Evolutionary conservation across 371 early-diverging fungal genomes (phyloP).

Genomic region (Lichtheimia hyalospora): DNA sequence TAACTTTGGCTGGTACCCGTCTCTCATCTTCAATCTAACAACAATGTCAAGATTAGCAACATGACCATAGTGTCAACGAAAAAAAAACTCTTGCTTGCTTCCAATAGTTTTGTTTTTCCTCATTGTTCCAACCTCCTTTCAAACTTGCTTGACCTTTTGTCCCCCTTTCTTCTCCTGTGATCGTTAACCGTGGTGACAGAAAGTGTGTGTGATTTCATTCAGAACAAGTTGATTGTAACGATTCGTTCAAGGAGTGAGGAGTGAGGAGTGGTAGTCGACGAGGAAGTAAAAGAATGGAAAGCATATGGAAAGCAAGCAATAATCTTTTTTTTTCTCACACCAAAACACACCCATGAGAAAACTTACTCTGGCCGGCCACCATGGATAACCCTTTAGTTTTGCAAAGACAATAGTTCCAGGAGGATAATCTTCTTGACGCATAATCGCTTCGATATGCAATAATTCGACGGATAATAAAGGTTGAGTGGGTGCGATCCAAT

Average conservation of each 20-base stretch:
- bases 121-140: too few species aligned
- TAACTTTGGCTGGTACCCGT: constrained; percentile 52
- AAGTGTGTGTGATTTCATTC: too few species aligned
- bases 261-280: too few species aligned
- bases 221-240: too few species aligned
- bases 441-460: background rate
- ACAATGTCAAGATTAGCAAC: background rate
- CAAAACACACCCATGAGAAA: constrained; percentile 2
- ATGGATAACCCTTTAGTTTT: constrained; percentile 74
- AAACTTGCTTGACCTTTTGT: too few species aligned
- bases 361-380: constrained; percentile 80
- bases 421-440: constrained; percentile 38
- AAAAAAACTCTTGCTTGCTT: too few species aligned
- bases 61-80: too few species aligned
- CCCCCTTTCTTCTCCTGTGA: too few species aligned
- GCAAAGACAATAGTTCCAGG: constrained; percentile 71
- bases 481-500: too few species aligned
- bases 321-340: background rate
- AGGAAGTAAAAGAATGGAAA: background rate
- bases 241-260: background rate
- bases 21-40: constrained; percentile 59
- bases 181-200: too few species aligned
- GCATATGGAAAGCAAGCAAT: background rate
- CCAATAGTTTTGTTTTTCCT: too few species aligned
- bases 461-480: background rate